A percentile compares a stretch with the other conserved stretches of the same genome.
Evolutionary conservation across 2,329 filamentous ascomycete genomes (phyloP).

Genomic region (Sporothrix mexicana): DNA sequence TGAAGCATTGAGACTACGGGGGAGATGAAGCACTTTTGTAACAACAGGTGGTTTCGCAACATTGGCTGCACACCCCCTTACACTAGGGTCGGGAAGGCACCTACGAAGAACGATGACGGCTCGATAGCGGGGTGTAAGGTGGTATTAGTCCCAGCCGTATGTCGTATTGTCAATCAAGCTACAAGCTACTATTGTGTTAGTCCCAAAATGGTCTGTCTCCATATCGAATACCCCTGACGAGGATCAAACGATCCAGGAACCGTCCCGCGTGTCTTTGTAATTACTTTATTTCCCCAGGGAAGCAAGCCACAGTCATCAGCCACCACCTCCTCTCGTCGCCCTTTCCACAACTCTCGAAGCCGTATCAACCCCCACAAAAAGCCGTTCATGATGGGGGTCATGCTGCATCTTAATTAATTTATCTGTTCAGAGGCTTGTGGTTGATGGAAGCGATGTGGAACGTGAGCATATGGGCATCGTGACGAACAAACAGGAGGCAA

Average conservation of each 20-base stretch:
- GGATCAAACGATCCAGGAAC: slow-evolving; percentile 25
- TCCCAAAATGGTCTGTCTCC: neutral
- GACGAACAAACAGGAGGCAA: slow-evolving; percentile 25
- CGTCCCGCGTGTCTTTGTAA: neutral
- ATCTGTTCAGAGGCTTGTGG: neutral
- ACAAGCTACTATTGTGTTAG: slow-evolving; percentile 3
- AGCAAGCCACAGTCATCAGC: slow-evolving; percentile 23
- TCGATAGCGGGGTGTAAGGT: neutral
- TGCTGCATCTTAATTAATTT: too few species aligned
- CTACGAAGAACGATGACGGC: neutral
- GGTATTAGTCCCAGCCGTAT: slow-evolving; percentile 26
- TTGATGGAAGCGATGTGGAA: slow-evolving; percentile 15
- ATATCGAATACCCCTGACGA: neutral
- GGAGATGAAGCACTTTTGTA: slow-evolving; percentile 47
- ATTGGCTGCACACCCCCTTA: slow-evolving; percentile 28
- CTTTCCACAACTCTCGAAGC: too few species aligned
- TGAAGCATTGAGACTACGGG: slow-evolving; percentile 43
- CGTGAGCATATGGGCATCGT: slow-evolving; percentile 7
- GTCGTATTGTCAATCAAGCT: neutral
- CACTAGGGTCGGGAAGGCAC: slow-evolving; percentile 16
- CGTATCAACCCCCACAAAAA: too few species aligned
- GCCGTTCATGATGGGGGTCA: too few species aligned
- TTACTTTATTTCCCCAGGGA: neutral
- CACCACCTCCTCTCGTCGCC: neutral
- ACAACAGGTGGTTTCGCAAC: slow-evolving; percentile 46